Evolutionary conservation across 2,329 filamentous ascomycete genomes (phyloP).

Genomic region (Magnaporthiopsis incrustans): DNA sequence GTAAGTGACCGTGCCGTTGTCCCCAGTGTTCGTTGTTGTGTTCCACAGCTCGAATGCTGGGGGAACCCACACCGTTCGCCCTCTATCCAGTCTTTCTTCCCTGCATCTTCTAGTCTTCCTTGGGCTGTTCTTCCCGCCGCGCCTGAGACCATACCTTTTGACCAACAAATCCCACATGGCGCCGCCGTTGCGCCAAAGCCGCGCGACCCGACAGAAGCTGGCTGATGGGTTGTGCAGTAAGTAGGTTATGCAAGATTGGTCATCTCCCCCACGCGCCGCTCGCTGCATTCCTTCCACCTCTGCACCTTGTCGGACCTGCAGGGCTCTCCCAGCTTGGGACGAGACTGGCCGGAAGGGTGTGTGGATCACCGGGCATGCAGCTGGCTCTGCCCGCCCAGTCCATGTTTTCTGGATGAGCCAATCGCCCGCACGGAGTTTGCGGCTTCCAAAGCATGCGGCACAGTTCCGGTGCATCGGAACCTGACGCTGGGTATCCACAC

Average conservation of each 20-base stretch:
- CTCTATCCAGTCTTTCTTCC: too few species aligned
- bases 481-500: background rate
- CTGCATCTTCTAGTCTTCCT: too few species aligned
- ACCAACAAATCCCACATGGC: background rate
- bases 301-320: background rate
- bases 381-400: too few species aligned
- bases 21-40: background rate
- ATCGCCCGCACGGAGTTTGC: background rate
- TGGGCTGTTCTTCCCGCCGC: too few species aligned
- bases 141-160: background rate
- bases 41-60: background rate
- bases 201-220: too few species aligned
- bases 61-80: background rate
- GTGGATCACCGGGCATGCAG: background rate
- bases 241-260: background rate
- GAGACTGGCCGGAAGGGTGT: background rate
- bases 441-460: background rate
- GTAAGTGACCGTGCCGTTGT: too few species aligned
- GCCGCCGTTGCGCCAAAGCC: background rate
- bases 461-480: background rate
- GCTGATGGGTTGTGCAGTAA: background rate
- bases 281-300: background rate
- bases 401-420: background rate
- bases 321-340: background rate
- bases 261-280: background rate